Base-by-base conservation (phyloP, 1,284 basidiomycete species). In the Cystobasidium slooffiae region DNA sequence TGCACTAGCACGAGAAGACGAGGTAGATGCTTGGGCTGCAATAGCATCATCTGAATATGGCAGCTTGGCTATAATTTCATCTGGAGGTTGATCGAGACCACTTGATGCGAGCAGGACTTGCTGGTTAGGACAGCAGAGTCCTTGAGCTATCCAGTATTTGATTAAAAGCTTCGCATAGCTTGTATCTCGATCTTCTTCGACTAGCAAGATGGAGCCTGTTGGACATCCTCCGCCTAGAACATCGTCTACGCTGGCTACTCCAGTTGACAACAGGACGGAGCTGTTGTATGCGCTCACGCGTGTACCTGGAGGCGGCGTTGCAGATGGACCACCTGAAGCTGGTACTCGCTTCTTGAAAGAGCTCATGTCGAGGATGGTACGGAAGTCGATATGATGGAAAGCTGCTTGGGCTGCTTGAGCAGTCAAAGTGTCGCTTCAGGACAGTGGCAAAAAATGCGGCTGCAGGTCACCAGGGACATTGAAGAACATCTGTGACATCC, bases 231-330 rank as follows among this genome's bases (percentile, higher is more conserved):
- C 93, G 74, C 93, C 94, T 44, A 98, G 87, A 74, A 98, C 87
- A 81, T 99, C 97, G 82, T 99, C 96, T n/a, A 99, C 86, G 5
- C 94, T 94, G 14, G 93, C 88, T 6, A 98, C 89, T 1, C 96
- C 97, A 3, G 92, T 93, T 0, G 94, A 95, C 20, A 91, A 87
- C 18, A 80, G 75, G 2, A 77, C 69, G 5, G 75, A 73, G 8
- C 76, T 70, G 61, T 76, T 77, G 70, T 78, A 80, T 2, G 79
- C 76, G 1, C 75, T 76, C 0, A 79, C 76, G 4, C 78, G 75
- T 1, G 78, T 78, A 47, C 79, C 79, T 2, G 75, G 63, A n/a
- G 78, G 65, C 6, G 75, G 49, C 5, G 72, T 63, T 12, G 75
- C 66, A 10, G 41, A 37, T 8, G 69, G 37, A n/a, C 53, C 43